phyloP scores from a whole-genome alignment of 2,329 filamentous ascomycete species.

The Stylonectria norvegica region DNA sequence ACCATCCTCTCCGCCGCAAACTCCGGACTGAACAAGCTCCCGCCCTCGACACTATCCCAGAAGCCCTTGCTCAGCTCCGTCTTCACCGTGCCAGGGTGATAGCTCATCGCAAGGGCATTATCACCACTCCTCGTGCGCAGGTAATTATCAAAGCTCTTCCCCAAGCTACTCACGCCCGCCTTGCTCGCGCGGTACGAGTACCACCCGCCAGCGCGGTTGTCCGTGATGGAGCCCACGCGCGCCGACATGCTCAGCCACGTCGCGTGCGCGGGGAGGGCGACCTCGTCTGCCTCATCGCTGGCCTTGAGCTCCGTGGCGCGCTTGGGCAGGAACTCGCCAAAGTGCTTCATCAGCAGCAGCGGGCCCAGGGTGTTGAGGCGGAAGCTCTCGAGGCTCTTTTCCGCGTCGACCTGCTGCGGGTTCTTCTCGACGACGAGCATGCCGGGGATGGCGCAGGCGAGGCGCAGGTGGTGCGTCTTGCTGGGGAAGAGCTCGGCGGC shows the following conservation, averaged over 20 bases:
- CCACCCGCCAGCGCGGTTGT: slow-evolving; percentile 75
- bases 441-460: slow-evolving; percentile 68
- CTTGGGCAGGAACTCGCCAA: slow-evolving; percentile 64
- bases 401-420: slow-evolving; percentile 60
- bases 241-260: slow-evolving; percentile 75
- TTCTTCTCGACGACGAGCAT: slow-evolving; percentile 71
- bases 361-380: slow-evolving; percentile 71
- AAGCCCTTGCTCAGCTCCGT: slow-evolving; percentile 71
- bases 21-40: slow-evolving; percentile 63
- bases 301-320: slow-evolving; percentile 43
- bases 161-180: slow-evolving; percentile 67
- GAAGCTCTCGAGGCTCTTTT: slow-evolving; percentile 64
- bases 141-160: slow-evolving; percentile 68
- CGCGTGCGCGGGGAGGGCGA: slow-evolving; percentile 49
- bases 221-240: slow-evolving; percentile 69
- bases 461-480: slow-evolving; percentile 56
- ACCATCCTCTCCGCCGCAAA: slow-evolving; percentile 64
- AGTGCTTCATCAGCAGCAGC: slow-evolving; percentile 73
- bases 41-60: slow-evolving; percentile 57
- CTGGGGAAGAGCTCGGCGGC: slow-evolving; percentile 53
- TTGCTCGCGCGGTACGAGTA: slow-evolving; percentile 78
- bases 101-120: slow-evolving; percentile 63
- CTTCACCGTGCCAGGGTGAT: slow-evolving; percentile 80
- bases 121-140: slow-evolving; percentile 54
- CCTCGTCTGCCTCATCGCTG: slow-evolving; percentile 13